Evolutionary conservation across 2,329 filamentous ascomycete species (phyloP).

Genomic region (Blastomyces parvus): DNA sequence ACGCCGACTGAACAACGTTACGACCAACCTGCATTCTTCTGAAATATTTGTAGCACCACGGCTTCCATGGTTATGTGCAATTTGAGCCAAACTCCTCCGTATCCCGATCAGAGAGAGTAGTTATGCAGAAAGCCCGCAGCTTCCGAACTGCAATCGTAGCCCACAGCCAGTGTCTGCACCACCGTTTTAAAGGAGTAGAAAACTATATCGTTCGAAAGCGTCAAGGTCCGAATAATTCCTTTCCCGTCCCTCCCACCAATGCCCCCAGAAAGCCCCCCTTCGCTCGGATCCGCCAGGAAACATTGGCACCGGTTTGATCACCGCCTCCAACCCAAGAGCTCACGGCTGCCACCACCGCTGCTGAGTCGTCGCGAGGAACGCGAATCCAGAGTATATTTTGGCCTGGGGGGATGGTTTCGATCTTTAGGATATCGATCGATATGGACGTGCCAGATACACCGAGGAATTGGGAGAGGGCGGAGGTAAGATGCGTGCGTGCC

Average conservation of each 20-base stretch:
- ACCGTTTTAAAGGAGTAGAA: not conserved
- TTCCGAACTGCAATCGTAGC: not conserved
- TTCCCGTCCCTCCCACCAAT: constrained; percentile 26
- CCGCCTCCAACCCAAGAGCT: constrained; percentile 38
- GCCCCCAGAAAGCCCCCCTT: constrained; percentile 32
- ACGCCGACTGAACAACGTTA: not conserved
- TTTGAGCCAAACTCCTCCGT: not conserved
- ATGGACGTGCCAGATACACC: constrained; percentile 40
- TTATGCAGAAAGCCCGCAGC: not conserved
- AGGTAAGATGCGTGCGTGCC: constrained; percentile 37
- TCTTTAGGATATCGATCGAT: constrained; percentile 39
- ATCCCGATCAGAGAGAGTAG: not conserved
- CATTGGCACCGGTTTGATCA: constrained; percentile 16
- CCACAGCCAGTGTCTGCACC: not conserved
- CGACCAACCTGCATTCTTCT: not conserved
- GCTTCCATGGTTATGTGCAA: not conserved
- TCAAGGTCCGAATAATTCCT: constrained; percentile 14
- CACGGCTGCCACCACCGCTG: constrained; percentile 35
- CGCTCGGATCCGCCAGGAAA: constrained; percentile 32
- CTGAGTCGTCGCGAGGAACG: constrained; percentile 37
- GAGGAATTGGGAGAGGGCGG: constrained; percentile 40
- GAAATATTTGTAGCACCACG: not conserved
- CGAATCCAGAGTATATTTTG: constrained; percentile 33
- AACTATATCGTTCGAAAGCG: not conserved
- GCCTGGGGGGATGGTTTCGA: constrained; percentile 17